Evolutionary conservation across 164 flowering plant genomes (phyloP).

Genomic region (Umbellularia californica): DNA sequence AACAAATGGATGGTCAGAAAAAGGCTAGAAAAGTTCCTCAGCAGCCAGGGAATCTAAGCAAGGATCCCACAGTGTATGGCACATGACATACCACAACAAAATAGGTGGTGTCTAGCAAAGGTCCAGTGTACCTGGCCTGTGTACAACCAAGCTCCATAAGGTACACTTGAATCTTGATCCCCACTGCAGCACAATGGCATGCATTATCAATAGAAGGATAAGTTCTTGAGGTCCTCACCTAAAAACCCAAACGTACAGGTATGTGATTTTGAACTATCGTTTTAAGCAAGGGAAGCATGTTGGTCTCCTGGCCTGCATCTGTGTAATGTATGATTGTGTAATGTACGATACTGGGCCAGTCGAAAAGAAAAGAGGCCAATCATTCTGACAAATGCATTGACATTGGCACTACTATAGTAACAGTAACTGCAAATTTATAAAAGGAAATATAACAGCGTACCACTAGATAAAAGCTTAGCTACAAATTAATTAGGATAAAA

Average conservation of each 20-base stretch:
- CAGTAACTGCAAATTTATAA: not conserved
- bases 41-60: no score
- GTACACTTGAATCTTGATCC: slow-evolving; percentile 94
- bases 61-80: no score
- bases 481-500: no score
- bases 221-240: slow-evolving; percentile 38
- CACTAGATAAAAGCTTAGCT: not conserved
- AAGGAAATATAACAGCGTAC: not conserved
- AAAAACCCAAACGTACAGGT: slow-evolving; percentile 75
- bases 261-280: slow-evolving; percentile 47
- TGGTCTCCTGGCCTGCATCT: slow-evolving; percentile 45
- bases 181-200: slow-evolving; percentile 52
- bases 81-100: no score
- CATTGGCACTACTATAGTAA: not conserved
- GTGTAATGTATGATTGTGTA: slow-evolving; percentile 62
- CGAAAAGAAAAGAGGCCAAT: not conserved
- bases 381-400: no score
- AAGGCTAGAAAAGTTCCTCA: no score
- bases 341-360: slow-evolving; percentile 22
- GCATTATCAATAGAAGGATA: not conserved
- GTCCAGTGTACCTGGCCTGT: slow-evolving; percentile 61
- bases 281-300: slow-evolving; percentile 77
- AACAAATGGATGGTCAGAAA: no score
- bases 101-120: not conserved
- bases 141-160: slow-evolving; percentile 94